Evolutionary conservation across 495 filamentous ascomycete species (phyloP), one percentile per base, ranked within the genome.

Genomic region (Ascobolus immersus): DNA sequence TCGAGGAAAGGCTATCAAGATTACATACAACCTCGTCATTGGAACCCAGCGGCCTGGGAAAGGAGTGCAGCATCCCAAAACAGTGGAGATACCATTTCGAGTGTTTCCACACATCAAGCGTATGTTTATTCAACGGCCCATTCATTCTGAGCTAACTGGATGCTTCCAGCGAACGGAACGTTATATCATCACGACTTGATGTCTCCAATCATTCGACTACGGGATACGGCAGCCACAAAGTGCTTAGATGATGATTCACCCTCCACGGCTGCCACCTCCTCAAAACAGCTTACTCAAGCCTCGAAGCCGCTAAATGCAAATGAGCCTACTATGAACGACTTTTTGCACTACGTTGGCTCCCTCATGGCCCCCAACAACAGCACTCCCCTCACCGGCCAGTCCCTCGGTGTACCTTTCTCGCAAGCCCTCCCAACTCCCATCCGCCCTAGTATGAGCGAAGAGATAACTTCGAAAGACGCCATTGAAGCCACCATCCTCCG

Each of bases 51-150:
- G 84, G 31, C 70, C 84, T 3, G 78, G 77, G 13, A 70, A 67
- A 11, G 57, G 62, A 8, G 75, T 82, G 39, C 69, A 78, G 41
- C 78, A 84, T 44, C 71, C 93, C 33, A 77, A 73, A 45, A 75
- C 77, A n/a, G 75, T 92, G 18, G 81, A 90, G 36, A 61, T 93
- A 18, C 86, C 89, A 2, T 94, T 96, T 48, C 71, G 82, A n/a
- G 77, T 96, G 3, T 69, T 92, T 33, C 46, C 47, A 21, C 33
- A 50, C 40, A 43, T 50, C 20, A 35, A 44, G 30, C 44, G 46
- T 46, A 47, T 35, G 53, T 51, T 21, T 40, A n/a, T 15, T 28
- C 4, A 3, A 10, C 28, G n/a, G 7, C 14, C 18, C 7, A 19
- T 18, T 17, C 29, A 9, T 13, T 18, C 29, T 24, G 11, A 24